These are phyloP conservation scores for Chlamydomonas sp. DNA, from an alignment of 139 green algal genomes.

Conservation along the genomic window DNA sequence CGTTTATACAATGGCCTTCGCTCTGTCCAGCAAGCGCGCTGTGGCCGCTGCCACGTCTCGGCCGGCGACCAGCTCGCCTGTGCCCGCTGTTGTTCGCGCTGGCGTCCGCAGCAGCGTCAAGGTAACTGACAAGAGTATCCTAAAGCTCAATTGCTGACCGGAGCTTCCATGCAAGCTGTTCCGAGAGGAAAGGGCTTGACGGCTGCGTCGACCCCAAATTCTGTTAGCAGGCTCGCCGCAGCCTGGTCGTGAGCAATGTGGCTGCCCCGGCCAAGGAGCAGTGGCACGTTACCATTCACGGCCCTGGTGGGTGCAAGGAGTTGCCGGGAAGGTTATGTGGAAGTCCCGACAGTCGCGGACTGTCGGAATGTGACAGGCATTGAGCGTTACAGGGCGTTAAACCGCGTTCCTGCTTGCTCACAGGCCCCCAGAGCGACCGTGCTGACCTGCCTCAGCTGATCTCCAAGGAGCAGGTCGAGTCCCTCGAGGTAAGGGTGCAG, in stretches of 20 bases:
- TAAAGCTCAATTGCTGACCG: background rate
- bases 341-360: background rate
- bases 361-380: background rate
- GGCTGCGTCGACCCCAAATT: background rate
- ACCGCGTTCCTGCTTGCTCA: background rate
- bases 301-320: constrained; percentile 31
- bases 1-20: constrained; percentile 16
- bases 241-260: constrained; percentile 37
- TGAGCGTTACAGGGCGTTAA: background rate
- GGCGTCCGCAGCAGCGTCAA: constrained; percentile 3
- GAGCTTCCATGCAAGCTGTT: background rate
- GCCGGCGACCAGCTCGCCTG: background rate
- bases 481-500: constrained; percentile 64
- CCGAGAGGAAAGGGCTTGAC: too few relatives aligned
- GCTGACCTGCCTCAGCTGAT: constrained; percentile 65
- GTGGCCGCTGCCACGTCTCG: background rate
- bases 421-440: constrained; percentile 36
- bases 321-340: background rate
- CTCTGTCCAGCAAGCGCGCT: constrained; percentile 21
- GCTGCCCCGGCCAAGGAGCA: constrained; percentile 58
- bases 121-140: background rate
- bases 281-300: constrained; percentile 49
- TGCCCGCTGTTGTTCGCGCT: background rate
- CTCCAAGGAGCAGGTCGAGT: constrained; percentile 68
- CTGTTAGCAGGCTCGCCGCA: constrained; percentile 21